These are phyloP conservation scores for Physocladia obscura DNA, from an alignment of 192 early-diverging fungal species.

Conservation along the genomic window DNA sequence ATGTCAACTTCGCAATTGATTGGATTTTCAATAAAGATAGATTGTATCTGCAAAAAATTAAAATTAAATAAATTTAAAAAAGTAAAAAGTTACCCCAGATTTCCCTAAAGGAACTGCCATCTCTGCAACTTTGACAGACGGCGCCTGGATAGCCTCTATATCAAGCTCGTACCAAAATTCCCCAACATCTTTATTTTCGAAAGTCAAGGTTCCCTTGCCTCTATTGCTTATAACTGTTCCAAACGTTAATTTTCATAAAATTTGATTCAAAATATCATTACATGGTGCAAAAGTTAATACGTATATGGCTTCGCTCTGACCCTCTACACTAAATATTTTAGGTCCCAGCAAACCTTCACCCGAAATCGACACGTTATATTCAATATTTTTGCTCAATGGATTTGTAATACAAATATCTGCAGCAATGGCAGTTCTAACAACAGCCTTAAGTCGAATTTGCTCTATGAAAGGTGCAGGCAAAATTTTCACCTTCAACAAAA, in stretches of 20 bases:
- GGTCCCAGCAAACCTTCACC: conserved; percentile 40
- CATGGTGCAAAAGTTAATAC: conserved; percentile 42
- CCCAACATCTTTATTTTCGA: conserved; percentile 42
- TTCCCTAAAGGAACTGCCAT: conserved; percentile 51
- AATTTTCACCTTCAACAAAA: conserved; percentile 36
- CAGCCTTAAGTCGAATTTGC: conserved; percentile 29
- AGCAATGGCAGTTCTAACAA: conserved; percentile 30
- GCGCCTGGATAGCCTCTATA: conserved; percentile 42
- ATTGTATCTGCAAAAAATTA: conserved; percentile 26
- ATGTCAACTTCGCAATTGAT: conserved; percentile 22
- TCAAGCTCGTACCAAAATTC: conserved; percentile 55
- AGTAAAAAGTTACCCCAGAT: conserved; percentile 30
- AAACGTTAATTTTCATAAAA: background rate
- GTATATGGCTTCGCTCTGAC: conserved; percentile 36
- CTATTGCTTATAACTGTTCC: conserved; percentile 30
- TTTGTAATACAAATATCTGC: conserved; percentile 44
- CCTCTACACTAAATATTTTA: conserved; percentile 18
- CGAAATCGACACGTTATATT: conserved; percentile 27
- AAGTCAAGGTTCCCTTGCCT: conserved; percentile 37
- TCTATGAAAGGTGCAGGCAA: conserved; percentile 36
- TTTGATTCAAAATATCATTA: conserved; percentile 4
- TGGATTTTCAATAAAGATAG: conserved; percentile 25
- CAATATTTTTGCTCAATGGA: conserved; percentile 34
- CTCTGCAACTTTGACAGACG: conserved; percentile 32
- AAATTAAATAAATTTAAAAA: background rate